Base-by-base conservation (phyloP, 768 basidiomycete genomes). In the Rhodosporidiobolus odoratus region DNA sequence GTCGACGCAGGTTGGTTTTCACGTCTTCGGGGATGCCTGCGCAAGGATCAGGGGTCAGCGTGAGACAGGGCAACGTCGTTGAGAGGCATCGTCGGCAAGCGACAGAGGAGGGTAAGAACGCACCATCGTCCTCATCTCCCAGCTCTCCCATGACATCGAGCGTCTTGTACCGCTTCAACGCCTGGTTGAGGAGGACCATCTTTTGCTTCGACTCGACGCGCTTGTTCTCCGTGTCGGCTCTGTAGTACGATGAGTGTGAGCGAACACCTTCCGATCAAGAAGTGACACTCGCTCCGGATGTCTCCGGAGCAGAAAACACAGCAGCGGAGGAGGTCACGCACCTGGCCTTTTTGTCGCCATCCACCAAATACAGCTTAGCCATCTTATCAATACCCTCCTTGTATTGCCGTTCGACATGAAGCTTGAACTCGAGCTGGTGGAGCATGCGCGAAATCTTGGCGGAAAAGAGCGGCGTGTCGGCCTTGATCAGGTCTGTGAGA, bases 361-460 rank as follows among this genome's bases (percentile, higher is more conserved):
- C 96, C 9, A 89, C 66, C 77, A 92, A 88, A 79, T 97, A 97
- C 40, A 97, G 84, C 80, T 90, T 94, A 45, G 89, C 90, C 96
- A 99, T 99, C 83, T 97, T 97, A 82, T 98, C 94, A 73, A 97
- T 96, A 50, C 96, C 96, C 79, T 88, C 86, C 84, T 94, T 95
- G 84, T 97, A 97, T 81, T 98, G 93, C 82, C 89, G 86, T 81
- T 99, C 96, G 73, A 99, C 92, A 80, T 95, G 91, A 65, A 97
- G 87, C 82, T 99, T 99, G 86, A 97, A 99, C 81, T 98, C 94
- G 71, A 99, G 88, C 80, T 97, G 94, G 81, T 97, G 94, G 59
- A 98, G 86, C 94, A 98, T 97, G 75, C 87, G 87, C 50, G 92
- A 91, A 79, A 99, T 98, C 83, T 95, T 98, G 75, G 91, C 89